A percentile compares a stretch with the other conserved stretches of the same genome.
phyloP scores from a whole-genome alignment of 202 grass and related monocot species.

The Dendrocalamus latiflorus region DNA sequence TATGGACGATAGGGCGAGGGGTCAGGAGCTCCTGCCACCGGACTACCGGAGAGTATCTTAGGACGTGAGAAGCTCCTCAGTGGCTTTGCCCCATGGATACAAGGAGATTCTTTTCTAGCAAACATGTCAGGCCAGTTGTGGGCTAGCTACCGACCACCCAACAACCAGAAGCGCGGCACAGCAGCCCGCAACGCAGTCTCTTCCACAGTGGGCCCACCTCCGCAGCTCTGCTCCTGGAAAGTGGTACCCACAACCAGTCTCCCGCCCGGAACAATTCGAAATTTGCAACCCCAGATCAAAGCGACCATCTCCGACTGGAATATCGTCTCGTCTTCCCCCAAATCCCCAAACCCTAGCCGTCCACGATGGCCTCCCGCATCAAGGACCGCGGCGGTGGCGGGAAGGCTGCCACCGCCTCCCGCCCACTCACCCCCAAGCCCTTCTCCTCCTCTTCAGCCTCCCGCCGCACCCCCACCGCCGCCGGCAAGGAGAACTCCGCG shows the following conservation, averaged over 20 bases:
- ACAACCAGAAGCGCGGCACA: no score
- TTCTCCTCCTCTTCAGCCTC: slow-evolving; percentile 28
- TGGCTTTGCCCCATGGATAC: no score
- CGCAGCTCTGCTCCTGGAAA: no score
- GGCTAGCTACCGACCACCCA: no score
- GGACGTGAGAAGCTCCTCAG: no score
- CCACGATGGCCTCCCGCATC: slow-evolving; percentile 59
- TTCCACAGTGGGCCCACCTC: not conserved
- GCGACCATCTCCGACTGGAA: not conserved
- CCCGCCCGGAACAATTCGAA: slow-evolving; percentile 44
- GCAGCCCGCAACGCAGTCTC: not conserved
- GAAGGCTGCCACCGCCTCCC: slow-evolving; percentile 30
- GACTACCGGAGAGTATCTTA: no score
- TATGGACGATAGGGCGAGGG: no score
- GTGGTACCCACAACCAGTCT: not conserved
- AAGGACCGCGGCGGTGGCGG: slow-evolving; percentile 71
- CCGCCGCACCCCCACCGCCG: slow-evolving; percentile 33
- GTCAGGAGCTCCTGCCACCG: no score
- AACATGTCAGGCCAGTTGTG: no score
- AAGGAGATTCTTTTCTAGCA: no score
- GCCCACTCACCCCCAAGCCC: slow-evolving; percentile 47
- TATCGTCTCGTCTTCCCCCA: not conserved
- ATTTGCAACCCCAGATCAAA: slow-evolving; percentile 39
- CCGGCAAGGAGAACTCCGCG: slow-evolving; percentile 60
- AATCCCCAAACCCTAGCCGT: slow-evolving; percentile 35